phyloP scores from a whole-genome alignment of 176 grass and related monocot genomes.

The Secale cereale region DNA sequence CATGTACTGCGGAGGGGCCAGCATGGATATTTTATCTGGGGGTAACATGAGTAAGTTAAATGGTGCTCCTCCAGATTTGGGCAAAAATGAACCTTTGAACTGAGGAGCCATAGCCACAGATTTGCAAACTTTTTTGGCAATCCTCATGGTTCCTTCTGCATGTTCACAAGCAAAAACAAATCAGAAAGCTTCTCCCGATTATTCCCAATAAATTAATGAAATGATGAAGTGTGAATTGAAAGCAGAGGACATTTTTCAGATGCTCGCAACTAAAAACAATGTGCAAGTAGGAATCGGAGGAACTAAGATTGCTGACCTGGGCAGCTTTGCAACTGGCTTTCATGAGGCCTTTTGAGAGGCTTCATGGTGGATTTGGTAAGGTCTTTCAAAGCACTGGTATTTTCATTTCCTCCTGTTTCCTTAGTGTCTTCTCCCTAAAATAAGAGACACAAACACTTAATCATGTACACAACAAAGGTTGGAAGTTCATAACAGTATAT shows the following conservation, averaged over 20 bases:
- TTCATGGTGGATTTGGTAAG: conserved; percentile 27
- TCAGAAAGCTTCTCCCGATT: conserved; percentile 5
- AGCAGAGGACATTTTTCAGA: background rate
- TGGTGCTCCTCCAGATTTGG: conserved; percentile 41
- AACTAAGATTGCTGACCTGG: conserved; percentile 56
- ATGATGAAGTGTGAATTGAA: conserved; percentile 16
- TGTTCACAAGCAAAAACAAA: conserved; percentile 33
- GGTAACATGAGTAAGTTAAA: conserved; percentile 53
- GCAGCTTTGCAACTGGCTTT: conserved; percentile 43
- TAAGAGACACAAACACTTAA: conserved; percentile 28
- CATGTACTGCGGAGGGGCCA: conserved; percentile 41
- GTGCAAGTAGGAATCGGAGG: background rate
- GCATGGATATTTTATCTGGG: conserved; percentile 50
- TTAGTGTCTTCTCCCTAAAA: conserved; percentile 35
- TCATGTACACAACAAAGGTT: background rate
- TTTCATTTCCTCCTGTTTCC: conserved; percentile 23
- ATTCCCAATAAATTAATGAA: conserved; percentile 6
- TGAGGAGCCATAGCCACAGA: conserved; percentile 26
- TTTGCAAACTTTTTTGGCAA: conserved; percentile 54
- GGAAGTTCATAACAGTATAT: background rate
- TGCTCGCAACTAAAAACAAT: conserved; percentile 11
- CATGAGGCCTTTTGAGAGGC: conserved; percentile 57
- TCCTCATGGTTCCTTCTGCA: conserved; percentile 51
- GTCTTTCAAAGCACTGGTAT: conserved; percentile 20
- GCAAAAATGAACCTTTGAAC: conserved; percentile 29